These are phyloP conservation scores for Stereum hirsutum DNA, from an alignment of 1,284 basidiomycete species.

Conservation along the genomic window DNA sequence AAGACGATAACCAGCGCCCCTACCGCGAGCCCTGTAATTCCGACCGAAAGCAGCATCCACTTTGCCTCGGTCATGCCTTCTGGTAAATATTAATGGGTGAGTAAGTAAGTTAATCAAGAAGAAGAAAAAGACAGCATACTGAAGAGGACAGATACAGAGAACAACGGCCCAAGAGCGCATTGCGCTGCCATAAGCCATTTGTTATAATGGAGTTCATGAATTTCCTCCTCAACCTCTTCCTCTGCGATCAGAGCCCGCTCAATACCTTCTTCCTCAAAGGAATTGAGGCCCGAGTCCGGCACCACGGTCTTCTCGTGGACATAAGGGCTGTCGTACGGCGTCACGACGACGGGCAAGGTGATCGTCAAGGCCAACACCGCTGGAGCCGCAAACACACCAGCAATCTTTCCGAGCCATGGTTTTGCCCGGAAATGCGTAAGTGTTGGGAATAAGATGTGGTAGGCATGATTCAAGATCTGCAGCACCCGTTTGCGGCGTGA, in stretches of 20 bases:
- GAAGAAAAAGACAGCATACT: constrained; percentile 34
- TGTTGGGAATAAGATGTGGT: constrained; percentile 79
- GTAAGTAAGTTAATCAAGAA: not conserved
- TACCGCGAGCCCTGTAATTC: constrained; percentile 42
- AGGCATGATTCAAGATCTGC: constrained; percentile 30
- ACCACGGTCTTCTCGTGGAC: constrained; percentile 35
- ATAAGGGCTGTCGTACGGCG: constrained; percentile 35
- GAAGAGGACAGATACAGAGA: constrained; percentile 68
- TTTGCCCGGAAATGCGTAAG: constrained; percentile 71
- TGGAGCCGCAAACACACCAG: constrained; percentile 78
- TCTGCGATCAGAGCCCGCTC: constrained; percentile 56
- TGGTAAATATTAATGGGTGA: constrained; percentile 17
- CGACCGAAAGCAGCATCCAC: constrained; percentile 50
- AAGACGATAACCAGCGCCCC: constrained; percentile 54
- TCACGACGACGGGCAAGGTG: constrained; percentile 85
- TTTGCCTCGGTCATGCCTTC: constrained; percentile 43
- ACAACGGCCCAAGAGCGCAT: constrained; percentile 72
- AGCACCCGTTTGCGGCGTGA: constrained; percentile 32
- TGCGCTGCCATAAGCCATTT: constrained; percentile 79
- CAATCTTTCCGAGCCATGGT: constrained; percentile 62
- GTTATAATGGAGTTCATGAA: constrained; percentile 62
- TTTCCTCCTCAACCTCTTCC: constrained; percentile 53
- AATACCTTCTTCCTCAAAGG: constrained; percentile 64
- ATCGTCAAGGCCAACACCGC: constrained; percentile 82
- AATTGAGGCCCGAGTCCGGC: constrained; percentile 38